These are phyloP conservation scores for Salix brachista DNA, from an alignment of 345 rosid species.

Conservation along the genomic window DNA sequence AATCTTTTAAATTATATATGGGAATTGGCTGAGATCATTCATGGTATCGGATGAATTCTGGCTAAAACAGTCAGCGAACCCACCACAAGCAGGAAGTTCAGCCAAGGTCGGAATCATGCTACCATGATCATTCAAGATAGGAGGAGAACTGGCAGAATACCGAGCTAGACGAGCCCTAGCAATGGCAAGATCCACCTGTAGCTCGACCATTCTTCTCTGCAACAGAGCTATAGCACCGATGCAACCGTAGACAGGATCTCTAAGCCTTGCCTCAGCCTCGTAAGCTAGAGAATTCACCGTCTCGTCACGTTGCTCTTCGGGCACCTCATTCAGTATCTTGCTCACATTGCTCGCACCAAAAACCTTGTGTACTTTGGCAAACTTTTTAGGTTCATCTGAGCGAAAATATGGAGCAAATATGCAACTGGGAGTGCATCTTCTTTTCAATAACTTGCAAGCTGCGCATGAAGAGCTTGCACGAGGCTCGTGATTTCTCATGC, in stretches of 20 bases:
- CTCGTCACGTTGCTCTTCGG: conserved; percentile 86
- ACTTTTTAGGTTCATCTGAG: conserved; percentile 62
- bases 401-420: conserved; percentile 85
- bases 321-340: conserved; percentile 77
- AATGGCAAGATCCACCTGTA: conserved; percentile 68
- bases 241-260: conserved; percentile 90
- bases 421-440: conserved; percentile 72
- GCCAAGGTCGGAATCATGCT: conserved; percentile 25
- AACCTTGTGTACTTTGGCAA: conserved; percentile 85
- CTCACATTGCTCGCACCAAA: conserved; percentile 96
- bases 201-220: conserved; percentile 69
- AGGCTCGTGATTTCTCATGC: conserved; percentile 47
- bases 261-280: conserved; percentile 87
- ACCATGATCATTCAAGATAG: conserved; percentile 7
- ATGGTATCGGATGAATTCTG: conserved; percentile 26
- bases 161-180: conserved; percentile 70
- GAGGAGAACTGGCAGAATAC: conserved; percentile 24
- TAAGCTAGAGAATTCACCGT: conserved; percentile 79
- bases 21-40: conserved; percentile 41
- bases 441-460: conserved; percentile 83
- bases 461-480: conserved; percentile 84
- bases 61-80: conserved; percentile 43
- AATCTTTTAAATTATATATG: conserved; percentile 23
- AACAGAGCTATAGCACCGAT: conserved; percentile 80
- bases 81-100: conserved; percentile 39